A percentile compares a stretch with the other conserved stretches of the same genome.
These are phyloP conservation scores for Cicer judaicum DNA, from an alignment of 306 rosid species.

Conservation along the genomic window DNA sequence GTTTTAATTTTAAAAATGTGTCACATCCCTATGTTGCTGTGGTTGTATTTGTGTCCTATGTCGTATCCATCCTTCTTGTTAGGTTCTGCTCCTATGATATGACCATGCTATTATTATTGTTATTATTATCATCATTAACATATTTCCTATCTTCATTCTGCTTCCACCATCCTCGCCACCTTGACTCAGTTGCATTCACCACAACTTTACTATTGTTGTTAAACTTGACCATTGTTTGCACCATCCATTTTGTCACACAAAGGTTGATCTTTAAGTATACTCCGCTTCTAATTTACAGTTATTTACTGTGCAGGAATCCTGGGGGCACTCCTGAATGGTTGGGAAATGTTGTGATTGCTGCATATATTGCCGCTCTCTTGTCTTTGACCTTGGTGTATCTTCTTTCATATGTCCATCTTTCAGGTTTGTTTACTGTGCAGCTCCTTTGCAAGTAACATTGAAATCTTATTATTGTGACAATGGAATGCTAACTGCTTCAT, in stretches of 20 bases:
- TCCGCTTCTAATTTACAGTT: constrained; percentile 39
- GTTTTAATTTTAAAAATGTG: background rate
- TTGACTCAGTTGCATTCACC: constrained; percentile 24
- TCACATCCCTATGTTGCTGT: background rate
- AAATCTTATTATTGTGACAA: constrained; percentile 23
- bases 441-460: constrained; percentile 18
- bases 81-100: background rate
- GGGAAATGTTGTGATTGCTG: constrained; percentile 70
- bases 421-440: constrained; percentile 64
- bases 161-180: constrained; percentile 17
- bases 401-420: constrained; percentile 89
- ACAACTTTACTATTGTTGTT: constrained; percentile 15
- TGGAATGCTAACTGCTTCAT: constrained; percentile 24
- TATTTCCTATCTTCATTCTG: background rate
- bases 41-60: background rate
- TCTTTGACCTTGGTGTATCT: constrained; percentile 88
- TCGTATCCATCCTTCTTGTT: background rate
- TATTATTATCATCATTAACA: background rate
- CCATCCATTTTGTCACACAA: constrained; percentile 27
- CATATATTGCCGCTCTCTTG: constrained; percentile 59
- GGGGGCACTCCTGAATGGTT: constrained; percentile 93
- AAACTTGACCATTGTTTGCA: constrained; percentile 8
- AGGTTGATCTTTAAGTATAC: constrained; percentile 17
- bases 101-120: background rate
- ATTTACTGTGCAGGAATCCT: constrained; percentile 74